Evolutionary conservation across 1,284 basidiomycete species (phyloP), one percentile per base, ranked within the genome.

Genomic region (Athelia sp.): DNA sequence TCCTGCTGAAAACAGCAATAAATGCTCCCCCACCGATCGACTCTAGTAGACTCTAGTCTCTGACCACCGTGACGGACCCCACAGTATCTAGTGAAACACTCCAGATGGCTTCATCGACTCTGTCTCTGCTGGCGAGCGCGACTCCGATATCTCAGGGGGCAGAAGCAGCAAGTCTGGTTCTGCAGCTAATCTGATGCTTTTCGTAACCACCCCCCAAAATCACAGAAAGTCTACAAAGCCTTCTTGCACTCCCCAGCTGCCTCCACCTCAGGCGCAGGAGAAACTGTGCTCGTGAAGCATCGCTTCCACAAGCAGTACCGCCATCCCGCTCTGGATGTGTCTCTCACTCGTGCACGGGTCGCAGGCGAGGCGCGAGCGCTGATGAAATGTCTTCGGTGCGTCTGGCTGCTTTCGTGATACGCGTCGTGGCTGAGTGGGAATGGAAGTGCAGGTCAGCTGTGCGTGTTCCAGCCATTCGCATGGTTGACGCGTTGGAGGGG

Each of bases 241-340:
- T 65, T 62, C 34, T 62, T 91, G 29, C 66, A 55, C n/a, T 40
- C 36, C 19, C 19, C 36, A 40, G 6, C 26, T 29, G 26, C 26
- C 26, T 29, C 26, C 13, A 13, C 26, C 13, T 29, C 36, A 40
- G 36, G 36, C 6, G 31, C 58, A 62, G 0, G 52, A 65, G 26
- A 29, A 2, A 76, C 79, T 2, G 73, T 97, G 18, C 76, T 99
- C 19, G 65, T 98, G 51, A 99, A 99, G 67, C 75, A 98, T 65
- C 84, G 97, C 21, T 99, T 99, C 67, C 75, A 83, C 11, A 99
- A 99, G 66, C 76, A 79, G 11, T 99, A 99, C 65, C 81, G 97
- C 19, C 96, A 99, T 66, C 81, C 90, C 0, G 75, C 78, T 0
- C 75, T 99, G 35, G 92, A 98, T 63, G 66, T 74, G 1, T 77